These are phyloP conservation scores for Cordyceps cateniannulata DNA, from an alignment of 2,329 filamentous ascomycete species.

Conservation along the genomic window DNA sequence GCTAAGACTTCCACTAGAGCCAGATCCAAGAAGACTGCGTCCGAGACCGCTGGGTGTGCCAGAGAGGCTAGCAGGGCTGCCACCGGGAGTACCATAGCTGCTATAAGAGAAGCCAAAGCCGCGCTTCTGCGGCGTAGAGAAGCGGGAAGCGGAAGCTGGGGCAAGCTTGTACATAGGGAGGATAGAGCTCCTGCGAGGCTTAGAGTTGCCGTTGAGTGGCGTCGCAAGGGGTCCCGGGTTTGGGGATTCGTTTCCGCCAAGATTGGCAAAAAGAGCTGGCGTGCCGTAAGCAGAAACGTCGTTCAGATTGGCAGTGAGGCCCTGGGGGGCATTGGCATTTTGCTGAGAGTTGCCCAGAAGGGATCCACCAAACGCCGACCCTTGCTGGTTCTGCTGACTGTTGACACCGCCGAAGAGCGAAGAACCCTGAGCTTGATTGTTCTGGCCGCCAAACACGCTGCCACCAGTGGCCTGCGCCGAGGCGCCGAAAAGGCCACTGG, in stretches of 20 bases:
- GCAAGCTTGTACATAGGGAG: slow-evolving; percentile 84
- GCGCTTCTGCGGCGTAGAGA: slow-evolving; percentile 76
- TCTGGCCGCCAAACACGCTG: slow-evolving; percentile 49
- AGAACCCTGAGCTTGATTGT: slow-evolving; percentile 37
- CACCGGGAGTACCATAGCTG: slow-evolving; percentile 75
- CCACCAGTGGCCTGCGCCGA: slow-evolving; percentile 36
- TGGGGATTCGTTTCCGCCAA: slow-evolving; percentile 54
- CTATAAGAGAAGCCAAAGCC: slow-evolving; percentile 93
- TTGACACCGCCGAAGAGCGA: slow-evolving; percentile 40
- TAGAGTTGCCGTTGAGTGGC: slow-evolving; percentile 68
- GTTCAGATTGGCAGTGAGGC: slow-evolving; percentile 70
- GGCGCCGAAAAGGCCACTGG: slow-evolving; percentile 47
- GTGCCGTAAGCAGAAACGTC: slow-evolving; percentile 88
- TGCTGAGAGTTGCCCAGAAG: slow-evolving; percentile 52
- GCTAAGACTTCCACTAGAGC: slow-evolving; percentile 63
- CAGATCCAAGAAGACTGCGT: slow-evolving; percentile 59
- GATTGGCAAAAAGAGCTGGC: slow-evolving; percentile 73
- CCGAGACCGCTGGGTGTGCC: slow-evolving; percentile 64
- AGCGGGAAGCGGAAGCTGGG: slow-evolving; percentile 69
- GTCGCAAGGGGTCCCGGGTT: slow-evolving; percentile 90
- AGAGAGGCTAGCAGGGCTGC: slow-evolving; percentile 55
- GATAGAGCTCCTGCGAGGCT: slow-evolving; percentile 71
- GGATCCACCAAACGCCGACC: slow-evolving; percentile 40
- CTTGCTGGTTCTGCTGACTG: slow-evolving; percentile 44
- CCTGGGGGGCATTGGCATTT: slow-evolving; percentile 48